These are phyloP conservation scores for Phytophthora palmivora DNA, from an alignment of 352 stramenopile genomes.

Conservation along the genomic window DNA sequence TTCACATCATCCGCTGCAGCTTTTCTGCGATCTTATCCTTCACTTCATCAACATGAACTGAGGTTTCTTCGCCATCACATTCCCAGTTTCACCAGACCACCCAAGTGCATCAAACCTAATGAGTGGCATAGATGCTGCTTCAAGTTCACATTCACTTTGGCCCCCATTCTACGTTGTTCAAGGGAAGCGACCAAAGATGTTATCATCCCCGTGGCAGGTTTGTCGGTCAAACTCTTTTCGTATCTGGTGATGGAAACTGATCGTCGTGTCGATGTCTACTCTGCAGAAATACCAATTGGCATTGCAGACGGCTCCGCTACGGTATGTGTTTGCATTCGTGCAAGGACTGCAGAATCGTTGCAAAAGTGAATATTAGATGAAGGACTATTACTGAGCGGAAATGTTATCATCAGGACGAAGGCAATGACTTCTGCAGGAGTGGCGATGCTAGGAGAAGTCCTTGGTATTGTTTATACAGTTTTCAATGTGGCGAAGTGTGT, in stretches of 20 bases:
- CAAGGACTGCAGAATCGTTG: neutral
- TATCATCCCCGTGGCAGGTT: conserved; percentile 49
- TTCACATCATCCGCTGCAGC: no score
- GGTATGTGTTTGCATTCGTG: conserved; percentile 28
- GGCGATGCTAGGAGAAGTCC: conserved; percentile 68
- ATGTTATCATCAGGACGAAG: conserved; percentile 55
- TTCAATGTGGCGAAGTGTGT: neutral
- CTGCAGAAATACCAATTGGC: conserved; percentile 66
- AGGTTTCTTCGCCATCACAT: no score
- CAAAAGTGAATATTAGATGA: no score
- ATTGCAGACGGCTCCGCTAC: conserved; percentile 57
- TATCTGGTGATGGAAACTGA: neutral
- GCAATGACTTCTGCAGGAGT: conserved; percentile 67
- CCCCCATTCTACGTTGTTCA: no score
- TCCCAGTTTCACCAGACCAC: no score
- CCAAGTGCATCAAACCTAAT: conserved; percentile 17
- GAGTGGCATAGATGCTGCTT: conserved; percentile 25
- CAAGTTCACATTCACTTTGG: conserved; percentile 22
- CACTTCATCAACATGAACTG: no score
- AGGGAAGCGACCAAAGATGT: conserved; percentile 9
- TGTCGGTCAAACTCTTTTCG: neutral
- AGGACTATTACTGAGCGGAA: no score
- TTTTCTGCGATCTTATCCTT: neutral
- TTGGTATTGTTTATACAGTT: conserved; percentile 40
- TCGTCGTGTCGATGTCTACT: neutral